Conservation (phyloP, 2,329 filamentous ascomycete species). For the Sarocladiaceae sp. region DNA sequence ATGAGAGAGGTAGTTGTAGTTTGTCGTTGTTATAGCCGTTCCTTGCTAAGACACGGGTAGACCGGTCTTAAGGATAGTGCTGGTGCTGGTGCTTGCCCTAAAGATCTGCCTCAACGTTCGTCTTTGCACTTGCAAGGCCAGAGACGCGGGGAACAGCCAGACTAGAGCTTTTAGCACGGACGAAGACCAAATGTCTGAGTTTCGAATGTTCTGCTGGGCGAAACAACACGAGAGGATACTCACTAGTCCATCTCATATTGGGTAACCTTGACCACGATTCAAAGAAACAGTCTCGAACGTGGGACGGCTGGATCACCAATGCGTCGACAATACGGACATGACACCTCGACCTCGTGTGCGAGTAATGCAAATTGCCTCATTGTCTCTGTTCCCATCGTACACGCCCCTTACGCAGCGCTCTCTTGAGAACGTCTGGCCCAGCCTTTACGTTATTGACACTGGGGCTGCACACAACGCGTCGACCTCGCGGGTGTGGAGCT, state of each 20-base stretch:
- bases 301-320: too few species aligned
- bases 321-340: neutral
- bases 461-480: neutral
- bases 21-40: neutral
- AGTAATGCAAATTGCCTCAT: constrained; percentile 9
- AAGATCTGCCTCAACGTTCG: neutral
- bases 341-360: neutral
- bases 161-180: neutral
- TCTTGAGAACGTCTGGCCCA: neutral
- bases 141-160: constrained; percentile 1
- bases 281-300: too few species aligned
- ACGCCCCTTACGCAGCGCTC: neutral
- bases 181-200: neutral
- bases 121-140: neutral
- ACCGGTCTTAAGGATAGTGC: neutral
- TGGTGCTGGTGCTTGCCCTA: constrained; percentile 5
- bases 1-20: too few species aligned
- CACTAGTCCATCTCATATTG: too few species aligned
- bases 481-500: neutral
- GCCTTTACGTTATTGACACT: neutral
- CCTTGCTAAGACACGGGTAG: constrained; percentile 6
- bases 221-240: too few species aligned
- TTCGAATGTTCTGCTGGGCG: neutral
- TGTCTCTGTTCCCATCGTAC: neutral
- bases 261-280: too few species aligned